Percentiles rank a stretch among this genome's conserved stretches.
Evolutionary conservation across 2,329 filamentous ascomycete species (phyloP).

Genomic region (Calycina herbarum): DNA sequence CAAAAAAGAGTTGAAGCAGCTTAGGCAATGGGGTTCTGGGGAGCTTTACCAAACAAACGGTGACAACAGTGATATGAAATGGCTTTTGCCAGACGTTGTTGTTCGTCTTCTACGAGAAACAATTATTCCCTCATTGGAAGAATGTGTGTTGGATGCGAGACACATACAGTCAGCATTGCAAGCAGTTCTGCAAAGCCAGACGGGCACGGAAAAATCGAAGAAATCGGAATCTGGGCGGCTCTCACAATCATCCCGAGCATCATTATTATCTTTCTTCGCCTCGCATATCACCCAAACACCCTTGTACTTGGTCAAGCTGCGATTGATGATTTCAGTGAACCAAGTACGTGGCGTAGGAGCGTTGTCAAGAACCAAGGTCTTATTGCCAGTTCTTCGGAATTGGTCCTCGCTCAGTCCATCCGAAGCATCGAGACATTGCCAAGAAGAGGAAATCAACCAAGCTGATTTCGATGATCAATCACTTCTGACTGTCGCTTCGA

Average conservation of each 20-base stretch:
- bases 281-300: constrained; percentile 72
- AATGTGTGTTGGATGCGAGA: constrained; percentile 76
- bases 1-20: constrained; percentile 43
- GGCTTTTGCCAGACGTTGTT: constrained; percentile 58
- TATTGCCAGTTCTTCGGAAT: constrained; percentile 72
- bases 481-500: constrained; percentile 52
- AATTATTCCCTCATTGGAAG: constrained; percentile 76
- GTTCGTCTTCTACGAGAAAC: constrained; percentile 63
- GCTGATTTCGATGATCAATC: constrained; percentile 53
- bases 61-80: constrained; percentile 48
- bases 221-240: constrained; percentile 47
- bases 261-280: constrained; percentile 70
- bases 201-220: constrained; percentile 43
- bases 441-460: constrained; percentile 48
- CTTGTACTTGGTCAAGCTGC: constrained; percentile 65
- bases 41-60: constrained; percentile 63
- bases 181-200: constrained; percentile 55
- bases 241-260: constrained; percentile 60
- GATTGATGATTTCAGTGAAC: constrained; percentile 71
- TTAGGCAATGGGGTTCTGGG: constrained; percentile 57
- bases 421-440: constrained; percentile 52
- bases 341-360: constrained; percentile 70
- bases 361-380: constrained; percentile 67
- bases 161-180: constrained; percentile 68
- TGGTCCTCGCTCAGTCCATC: constrained; percentile 62